Evolutionary conservation across 495 filamentous ascomycete genomes (phyloP), one percentile per base, ranked within the genome.

Genomic region (Xanthoparmelia taractica): DNA sequence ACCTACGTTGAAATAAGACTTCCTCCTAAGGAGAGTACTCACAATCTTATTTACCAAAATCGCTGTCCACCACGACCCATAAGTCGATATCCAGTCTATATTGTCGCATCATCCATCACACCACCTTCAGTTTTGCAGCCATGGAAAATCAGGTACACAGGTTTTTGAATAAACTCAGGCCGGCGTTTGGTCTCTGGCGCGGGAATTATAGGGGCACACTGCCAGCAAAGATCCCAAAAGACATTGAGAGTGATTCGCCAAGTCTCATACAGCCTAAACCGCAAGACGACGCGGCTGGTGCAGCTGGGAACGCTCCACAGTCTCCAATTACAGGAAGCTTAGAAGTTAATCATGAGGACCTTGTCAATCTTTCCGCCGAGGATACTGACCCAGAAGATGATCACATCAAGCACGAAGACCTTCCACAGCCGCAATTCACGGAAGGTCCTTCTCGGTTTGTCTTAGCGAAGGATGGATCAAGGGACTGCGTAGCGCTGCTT

Each of bases 401-500:
- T 34, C 7, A 34, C 0, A 36, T 43, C 1, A 25, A 38, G 11
- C 8, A 62, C 17, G 10, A n/a, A n/a, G 17, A 45, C 15, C 6
- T 0, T 8, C 40, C 23, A 38, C 7, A 20, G 12, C 43, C n/a
- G 4, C 13, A 36, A 0, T 60, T 48, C 37, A 55, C 57, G 3
- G 33, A 50, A 48, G 57, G 63, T 1, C 27, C 62, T 23, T 43
- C 63, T 47, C 40, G 29, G 4, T 40, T 67, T 4, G 27, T 61
- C 18, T 6, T 65, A 17, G n/a, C 52, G 17, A 48, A 55, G 2
- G 34, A 61, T 29, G 63, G 60, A 29, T 52, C 29, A 25, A 58
- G 58, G 59, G 57, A 59, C 7, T 62, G 57, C 38, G 11, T 59
- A 20, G 66, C 66, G 8, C 58, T 65, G 2, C 48, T 67, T 17